Conservation (phyloP, 176 grass and related monocot species). For the Paspalum vaginatum region DNA sequence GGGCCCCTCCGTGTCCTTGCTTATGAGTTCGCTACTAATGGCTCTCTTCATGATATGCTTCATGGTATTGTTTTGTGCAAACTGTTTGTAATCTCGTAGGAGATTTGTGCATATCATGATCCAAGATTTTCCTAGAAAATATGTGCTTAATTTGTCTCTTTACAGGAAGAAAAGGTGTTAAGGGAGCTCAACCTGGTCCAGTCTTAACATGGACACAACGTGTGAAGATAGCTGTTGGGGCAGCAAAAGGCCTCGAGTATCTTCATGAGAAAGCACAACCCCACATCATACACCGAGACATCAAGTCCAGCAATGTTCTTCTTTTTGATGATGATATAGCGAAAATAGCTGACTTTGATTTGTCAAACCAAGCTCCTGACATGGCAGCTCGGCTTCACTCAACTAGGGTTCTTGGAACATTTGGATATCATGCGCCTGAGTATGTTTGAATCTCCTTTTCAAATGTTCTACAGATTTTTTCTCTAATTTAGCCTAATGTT, state of each 20-base stretch:
- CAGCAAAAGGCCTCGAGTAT: constrained; percentile 82
- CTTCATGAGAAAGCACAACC: constrained; percentile 87
- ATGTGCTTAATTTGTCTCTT: constrained; percentile 16
- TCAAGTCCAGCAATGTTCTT: constrained; percentile 87
- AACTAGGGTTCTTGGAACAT: constrained; percentile 87
- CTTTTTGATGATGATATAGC: constrained; percentile 81
- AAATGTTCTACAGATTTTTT: neutral
- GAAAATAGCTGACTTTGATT: constrained; percentile 83
- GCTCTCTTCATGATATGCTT: constrained; percentile 88
- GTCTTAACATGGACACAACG: constrained; percentile 73
- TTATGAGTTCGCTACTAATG: constrained; percentile 84
- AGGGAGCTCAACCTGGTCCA: constrained; percentile 82
- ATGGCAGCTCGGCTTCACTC: constrained; percentile 88
- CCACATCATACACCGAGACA: constrained; percentile 78
- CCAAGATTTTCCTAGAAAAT: neutral
- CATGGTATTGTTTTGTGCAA: constrained; percentile 61
- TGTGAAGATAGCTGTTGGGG: constrained; percentile 84
- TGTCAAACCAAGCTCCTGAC: constrained; percentile 89
- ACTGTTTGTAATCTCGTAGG: constrained; percentile 21
- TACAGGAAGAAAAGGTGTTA: constrained; percentile 81
- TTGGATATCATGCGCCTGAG: constrained; percentile 90
- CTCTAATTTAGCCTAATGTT: constrained; percentile 19
- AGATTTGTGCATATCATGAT: neutral
- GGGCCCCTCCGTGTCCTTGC: constrained; percentile 65
- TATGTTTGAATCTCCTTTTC: constrained; percentile 49